These are phyloP conservation scores for Rhamnella rubrinervis DNA, from an alignment of 331 rosid genomes.

Conservation along the genomic window DNA sequence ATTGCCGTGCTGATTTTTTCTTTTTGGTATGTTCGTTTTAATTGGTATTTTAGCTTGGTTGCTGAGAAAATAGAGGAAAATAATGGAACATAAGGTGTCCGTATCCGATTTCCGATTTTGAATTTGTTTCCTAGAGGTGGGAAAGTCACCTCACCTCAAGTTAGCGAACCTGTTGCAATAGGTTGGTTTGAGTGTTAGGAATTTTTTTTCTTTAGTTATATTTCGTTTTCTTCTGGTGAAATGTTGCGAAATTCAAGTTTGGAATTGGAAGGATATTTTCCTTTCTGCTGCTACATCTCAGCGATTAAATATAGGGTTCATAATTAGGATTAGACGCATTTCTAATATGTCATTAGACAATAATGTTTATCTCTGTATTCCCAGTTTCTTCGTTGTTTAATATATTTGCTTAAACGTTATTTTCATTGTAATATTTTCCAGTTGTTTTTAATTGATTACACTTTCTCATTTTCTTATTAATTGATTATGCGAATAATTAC, in stretches of 20 bases:
- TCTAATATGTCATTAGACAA: background rate
- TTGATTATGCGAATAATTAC: background rate
- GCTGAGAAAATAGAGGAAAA: background rate
- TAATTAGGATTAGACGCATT: background rate
- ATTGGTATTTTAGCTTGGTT: background rate
- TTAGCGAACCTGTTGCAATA: background rate
- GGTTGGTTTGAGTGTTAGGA: slow-evolving; percentile 1
- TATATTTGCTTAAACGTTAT: no score
- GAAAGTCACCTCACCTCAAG: background rate
- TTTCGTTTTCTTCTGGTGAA: background rate
- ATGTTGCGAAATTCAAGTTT: background rate
- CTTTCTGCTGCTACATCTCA: background rate
- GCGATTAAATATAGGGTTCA: background rate
- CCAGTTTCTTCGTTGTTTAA: background rate
- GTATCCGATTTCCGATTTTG: background rate
- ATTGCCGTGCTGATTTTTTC: background rate
- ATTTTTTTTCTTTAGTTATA: background rate
- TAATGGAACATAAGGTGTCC: background rate
- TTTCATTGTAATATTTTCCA: background rate
- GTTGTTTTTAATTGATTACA: background rate
- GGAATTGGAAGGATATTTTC: background rate
- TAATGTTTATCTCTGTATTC: background rate
- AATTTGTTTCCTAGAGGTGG: background rate
- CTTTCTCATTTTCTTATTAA: background rate
- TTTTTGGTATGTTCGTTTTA: background rate